Percentiles rank a stretch among this genome's conserved stretches.
Conservation (phyloP, 148 eudicot species). For the Oxyria digyna region DNA sequence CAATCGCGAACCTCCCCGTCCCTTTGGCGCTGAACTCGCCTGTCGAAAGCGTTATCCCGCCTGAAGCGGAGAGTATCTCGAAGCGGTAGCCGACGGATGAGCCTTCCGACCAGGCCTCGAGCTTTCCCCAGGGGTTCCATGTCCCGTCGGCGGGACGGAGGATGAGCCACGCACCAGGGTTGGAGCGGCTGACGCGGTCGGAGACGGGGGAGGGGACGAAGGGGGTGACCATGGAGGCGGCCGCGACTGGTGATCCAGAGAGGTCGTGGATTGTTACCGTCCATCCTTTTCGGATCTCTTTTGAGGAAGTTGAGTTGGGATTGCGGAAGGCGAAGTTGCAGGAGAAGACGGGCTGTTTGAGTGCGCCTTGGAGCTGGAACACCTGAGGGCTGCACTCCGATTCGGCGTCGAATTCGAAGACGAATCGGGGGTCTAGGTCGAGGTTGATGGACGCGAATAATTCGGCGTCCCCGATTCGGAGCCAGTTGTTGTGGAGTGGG, state of each 20-base stretch:
- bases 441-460: constrained; percentile 51
- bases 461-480: constrained; percentile 27
- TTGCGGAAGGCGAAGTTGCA: constrained; percentile 72
- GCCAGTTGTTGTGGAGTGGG: constrained; percentile 69
- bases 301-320: constrained; percentile 24
- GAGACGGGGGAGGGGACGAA: constrained; percentile 4
- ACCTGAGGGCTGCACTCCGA: constrained; percentile 96
- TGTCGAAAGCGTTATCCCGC: constrained; percentile 18
- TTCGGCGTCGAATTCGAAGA: constrained; percentile 72
- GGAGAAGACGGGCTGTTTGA: constrained; percentile 76
- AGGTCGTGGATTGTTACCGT: constrained; percentile 7
- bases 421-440: constrained; percentile 83
- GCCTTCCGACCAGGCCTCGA: constrained; percentile 2
- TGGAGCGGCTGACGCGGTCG: constrained; percentile 5
- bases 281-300: constrained; percentile 6
- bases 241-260: constrained; percentile 5
- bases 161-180: constrained; percentile 9
- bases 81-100: constrained; percentile 2
- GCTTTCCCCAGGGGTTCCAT: constrained; percentile 6
- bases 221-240: constrained; percentile 7
- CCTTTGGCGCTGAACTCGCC: constrained; percentile 29
- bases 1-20: constrained; percentile 66
- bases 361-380: constrained; percentile 73
- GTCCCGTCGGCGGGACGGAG: constrained; percentile 9
- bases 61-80: background rate